Percentiles rank a stretch among this genome's conserved stretches.
phyloP scores from a whole-genome alignment of 2,329 filamentous ascomycete species.

The Fusarium sp. region DNA sequence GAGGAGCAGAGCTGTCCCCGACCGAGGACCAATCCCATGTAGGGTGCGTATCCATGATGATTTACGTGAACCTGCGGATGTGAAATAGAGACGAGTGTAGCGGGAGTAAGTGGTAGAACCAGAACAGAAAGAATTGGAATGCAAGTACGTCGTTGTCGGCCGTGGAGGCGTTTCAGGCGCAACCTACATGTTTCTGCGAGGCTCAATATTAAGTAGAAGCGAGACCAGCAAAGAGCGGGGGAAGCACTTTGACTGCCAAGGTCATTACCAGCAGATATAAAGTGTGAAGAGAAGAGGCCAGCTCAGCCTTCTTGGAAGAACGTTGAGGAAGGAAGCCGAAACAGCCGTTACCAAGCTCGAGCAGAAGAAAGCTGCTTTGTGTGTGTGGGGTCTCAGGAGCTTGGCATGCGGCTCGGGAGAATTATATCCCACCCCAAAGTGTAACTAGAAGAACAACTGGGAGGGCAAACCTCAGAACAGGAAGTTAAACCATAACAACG shows the following conservation, averaged over 20 bases:
- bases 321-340: constrained; percentile 47
- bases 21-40: constrained; percentile 49
- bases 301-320: constrained; percentile 49
- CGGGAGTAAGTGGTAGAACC: constrained; percentile 22
- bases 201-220: constrained; percentile 22
- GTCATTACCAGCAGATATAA: constrained; percentile 36
- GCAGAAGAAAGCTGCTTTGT: constrained; percentile 36
- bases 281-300: constrained; percentile 51
- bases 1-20: constrained; percentile 27
- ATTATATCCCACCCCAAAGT: neutral
- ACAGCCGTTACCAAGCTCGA: constrained; percentile 44
- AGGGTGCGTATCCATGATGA: constrained; percentile 48
- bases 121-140: constrained; percentile 17
- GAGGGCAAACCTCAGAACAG: neutral
- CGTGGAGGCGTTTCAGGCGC: constrained; percentile 39
- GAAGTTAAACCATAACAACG: neutral
- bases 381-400: constrained; percentile 27
- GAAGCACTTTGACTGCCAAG: constrained; percentile 39
- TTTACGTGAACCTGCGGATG: constrained; percentile 39
- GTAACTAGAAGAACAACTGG: neutral
- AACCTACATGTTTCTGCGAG: constrained; percentile 50
- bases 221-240: constrained; percentile 38
- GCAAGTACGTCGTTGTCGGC: constrained; percentile 28
- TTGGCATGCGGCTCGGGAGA: constrained; percentile 12
- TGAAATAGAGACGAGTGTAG: constrained; percentile 30